These are phyloP conservation scores for Tricholoma bakamatsutake DNA, from an alignment of 768 basidiomycete species.

Conservation along the genomic window DNA sequence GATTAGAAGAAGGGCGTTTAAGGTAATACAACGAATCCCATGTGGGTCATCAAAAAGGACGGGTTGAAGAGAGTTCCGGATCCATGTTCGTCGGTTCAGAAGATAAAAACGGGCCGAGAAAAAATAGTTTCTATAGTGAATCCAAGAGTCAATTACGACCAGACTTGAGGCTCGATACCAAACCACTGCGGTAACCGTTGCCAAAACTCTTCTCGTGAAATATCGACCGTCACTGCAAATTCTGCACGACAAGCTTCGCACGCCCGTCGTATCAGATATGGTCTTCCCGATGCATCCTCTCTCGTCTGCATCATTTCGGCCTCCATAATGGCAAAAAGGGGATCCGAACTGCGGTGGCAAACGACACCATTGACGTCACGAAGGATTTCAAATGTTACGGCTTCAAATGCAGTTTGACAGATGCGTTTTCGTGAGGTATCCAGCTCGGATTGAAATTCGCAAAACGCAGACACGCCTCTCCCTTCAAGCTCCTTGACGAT, in stretches of 20 bases:
- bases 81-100: neutral
- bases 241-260: conserved; percentile 63
- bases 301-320: conserved; percentile 61
- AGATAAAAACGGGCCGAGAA: neutral
- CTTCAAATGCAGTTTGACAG: conserved; percentile 70
- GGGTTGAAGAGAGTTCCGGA: neutral
- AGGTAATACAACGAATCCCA: neutral
- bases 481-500: conserved; percentile 71
- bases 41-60: neutral
- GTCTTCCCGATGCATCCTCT: conserved; percentile 39
- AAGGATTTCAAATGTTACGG: conserved; percentile 68
- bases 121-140: neutral
- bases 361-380: conserved; percentile 68
- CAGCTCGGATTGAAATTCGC: conserved; percentile 43
- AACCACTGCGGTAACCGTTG: conserved; percentile 61
- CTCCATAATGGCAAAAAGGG: conserved; percentile 64
- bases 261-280: conserved; percentile 41
- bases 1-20: neutral
- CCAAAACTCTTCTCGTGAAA: conserved; percentile 62
- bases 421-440: conserved; percentile 41
- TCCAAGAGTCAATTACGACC: conserved; percentile 17
- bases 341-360: conserved; percentile 61
- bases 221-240: conserved; percentile 54
- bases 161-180: conserved; percentile 35
- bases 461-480: conserved; percentile 43